These are phyloP conservation scores for Cordyceps militaris DNA, from an alignment of 2,329 filamentous ascomycete species.

Conservation along the genomic window DNA sequence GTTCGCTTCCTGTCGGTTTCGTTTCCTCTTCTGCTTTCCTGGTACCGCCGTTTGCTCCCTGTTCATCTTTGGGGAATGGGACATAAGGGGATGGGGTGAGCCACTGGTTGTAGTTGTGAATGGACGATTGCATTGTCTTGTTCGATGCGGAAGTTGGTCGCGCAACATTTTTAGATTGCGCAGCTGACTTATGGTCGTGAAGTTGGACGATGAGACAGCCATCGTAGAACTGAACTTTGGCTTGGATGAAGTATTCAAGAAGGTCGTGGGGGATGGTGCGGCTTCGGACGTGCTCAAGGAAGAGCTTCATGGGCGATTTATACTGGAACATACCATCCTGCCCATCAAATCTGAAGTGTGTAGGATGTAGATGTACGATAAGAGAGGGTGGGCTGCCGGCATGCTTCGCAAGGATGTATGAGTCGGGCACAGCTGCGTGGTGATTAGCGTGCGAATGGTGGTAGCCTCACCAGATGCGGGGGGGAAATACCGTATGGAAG, in stretches of 20 bases:
- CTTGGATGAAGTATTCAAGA: conserved; percentile 65
- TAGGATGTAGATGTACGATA: conserved; percentile 76
- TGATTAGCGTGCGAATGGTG: conserved; percentile 18
- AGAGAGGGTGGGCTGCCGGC: conserved; percentile 70
- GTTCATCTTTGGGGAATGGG: conserved; percentile 60
- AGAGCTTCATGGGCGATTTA: conserved; percentile 80
- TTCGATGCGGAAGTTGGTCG: conserved; percentile 45
- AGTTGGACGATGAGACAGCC: conserved; percentile 91
- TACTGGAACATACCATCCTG: conserved; percentile 91
- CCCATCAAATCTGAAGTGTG: conserved; percentile 85
- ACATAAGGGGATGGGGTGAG: conserved; percentile 83
- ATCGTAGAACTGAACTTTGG: conserved; percentile 79
- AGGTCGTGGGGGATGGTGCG: conserved; percentile 86
- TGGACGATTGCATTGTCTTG: conserved; percentile 65
- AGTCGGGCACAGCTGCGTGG: conserved; percentile 58
- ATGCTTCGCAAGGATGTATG: conserved; percentile 79
- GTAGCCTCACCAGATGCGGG: neutral
- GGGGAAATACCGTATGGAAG: conserved; percentile 43
- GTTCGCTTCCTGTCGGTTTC: conserved; percentile 16
- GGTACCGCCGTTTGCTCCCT: conserved; percentile 29
- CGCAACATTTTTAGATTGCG: conserved; percentile 53
- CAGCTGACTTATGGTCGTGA: conserved; percentile 72
- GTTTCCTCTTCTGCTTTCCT: conserved; percentile 32
- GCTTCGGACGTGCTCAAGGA: conserved; percentile 67
- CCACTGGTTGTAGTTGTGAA: conserved; percentile 88